phyloP scores from a whole-genome alignment of 2,329 filamentous ascomycete genomes.

The Setomelanomma holmii region DNA sequence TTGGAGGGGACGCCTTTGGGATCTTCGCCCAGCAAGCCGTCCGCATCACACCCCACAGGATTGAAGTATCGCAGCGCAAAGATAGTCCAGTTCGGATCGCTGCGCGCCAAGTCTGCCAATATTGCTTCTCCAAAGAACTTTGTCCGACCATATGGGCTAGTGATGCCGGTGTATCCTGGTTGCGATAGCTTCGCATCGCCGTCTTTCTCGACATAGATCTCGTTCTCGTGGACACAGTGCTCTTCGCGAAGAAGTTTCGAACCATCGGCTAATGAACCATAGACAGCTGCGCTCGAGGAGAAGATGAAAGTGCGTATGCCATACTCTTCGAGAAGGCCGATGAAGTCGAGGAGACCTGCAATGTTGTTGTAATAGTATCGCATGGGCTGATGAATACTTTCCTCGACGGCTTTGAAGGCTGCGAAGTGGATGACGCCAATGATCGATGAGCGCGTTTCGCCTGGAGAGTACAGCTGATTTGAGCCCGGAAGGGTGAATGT shows the following conservation, averaged over 20 bases:
- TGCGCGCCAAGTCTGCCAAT: slow-evolving; percentile 63
- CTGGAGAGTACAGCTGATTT: slow-evolving; percentile 26
- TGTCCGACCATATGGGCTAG: slow-evolving; percentile 67
- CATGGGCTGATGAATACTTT: slow-evolving; percentile 64
- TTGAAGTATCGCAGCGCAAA: slow-evolving; percentile 68
- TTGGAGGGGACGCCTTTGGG: slow-evolving; percentile 66
- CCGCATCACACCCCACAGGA: slow-evolving; percentile 67
- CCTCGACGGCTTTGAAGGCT: slow-evolving; percentile 67
- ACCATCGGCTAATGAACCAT: slow-evolving; percentile 51
- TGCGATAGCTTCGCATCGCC: slow-evolving; percentile 4
- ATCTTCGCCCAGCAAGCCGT: slow-evolving; percentile 66
- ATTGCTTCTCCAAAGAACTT: slow-evolving; percentile 72
- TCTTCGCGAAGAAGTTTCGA: slow-evolving; percentile 60
- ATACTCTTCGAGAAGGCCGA: slow-evolving; percentile 60
- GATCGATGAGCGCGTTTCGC: slow-evolving; percentile 47
- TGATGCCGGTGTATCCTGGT: slow-evolving; percentile 47
- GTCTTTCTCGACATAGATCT: slow-evolving; percentile 1
- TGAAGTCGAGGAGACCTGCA: slow-evolving; percentile 64
- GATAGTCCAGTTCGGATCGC: slow-evolving; percentile 67
- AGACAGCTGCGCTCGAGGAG: slow-evolving; percentile 69
- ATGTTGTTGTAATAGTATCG: slow-evolving; percentile 72
- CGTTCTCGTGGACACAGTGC: slow-evolving; percentile 53
- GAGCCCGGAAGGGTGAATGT: neutral
- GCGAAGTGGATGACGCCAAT: slow-evolving; percentile 70
- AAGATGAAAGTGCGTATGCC: slow-evolving; percentile 69